phyloP scores from a whole-genome alignment of 1,284 basidiomycete genomes.

The Puccinia brachypodii region DNA sequence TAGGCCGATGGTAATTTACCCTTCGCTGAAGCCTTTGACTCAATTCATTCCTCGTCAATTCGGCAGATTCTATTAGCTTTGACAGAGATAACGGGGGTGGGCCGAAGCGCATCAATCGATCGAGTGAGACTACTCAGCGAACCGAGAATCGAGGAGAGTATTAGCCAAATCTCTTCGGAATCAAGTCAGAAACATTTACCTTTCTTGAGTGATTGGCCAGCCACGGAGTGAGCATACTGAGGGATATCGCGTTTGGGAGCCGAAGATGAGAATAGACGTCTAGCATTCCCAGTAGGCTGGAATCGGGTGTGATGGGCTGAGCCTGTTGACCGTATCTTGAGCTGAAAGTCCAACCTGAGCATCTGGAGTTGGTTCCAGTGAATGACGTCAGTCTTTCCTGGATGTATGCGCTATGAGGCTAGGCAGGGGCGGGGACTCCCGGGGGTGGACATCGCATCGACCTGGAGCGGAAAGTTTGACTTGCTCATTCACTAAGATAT shows the following conservation, averaged over 20 bases:
- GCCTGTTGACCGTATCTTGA: background rate
- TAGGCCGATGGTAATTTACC: constrained; percentile 21
- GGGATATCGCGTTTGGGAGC: background rate
- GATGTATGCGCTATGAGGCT: background rate
- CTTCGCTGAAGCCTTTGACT: constrained; percentile 25
- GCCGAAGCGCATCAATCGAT: constrained; percentile 37
- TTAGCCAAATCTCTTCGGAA: background rate
- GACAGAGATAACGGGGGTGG: constrained; percentile 23
- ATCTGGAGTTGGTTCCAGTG: background rate
- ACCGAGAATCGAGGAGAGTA: background rate
- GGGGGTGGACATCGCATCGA: too few species aligned
- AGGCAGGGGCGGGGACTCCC: too few species aligned
- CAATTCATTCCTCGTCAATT: constrained; percentile 37
- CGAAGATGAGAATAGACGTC: background rate
- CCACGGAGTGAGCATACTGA: background rate
- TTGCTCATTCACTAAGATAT: too few species aligned
- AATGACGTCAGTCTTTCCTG: background rate
- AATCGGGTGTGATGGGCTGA: background rate
- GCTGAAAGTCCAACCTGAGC: background rate
- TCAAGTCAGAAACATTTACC: background rate
- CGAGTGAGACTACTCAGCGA: constrained; percentile 27
- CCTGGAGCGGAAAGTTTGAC: too few species aligned
- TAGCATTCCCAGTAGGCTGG: background rate
- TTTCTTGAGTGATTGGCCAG: constrained; percentile 19
- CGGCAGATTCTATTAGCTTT: constrained; percentile 20